phyloP scores from a whole-genome alignment of 1,139 yeast genomes.

The Candida gigantensis region DNA sequence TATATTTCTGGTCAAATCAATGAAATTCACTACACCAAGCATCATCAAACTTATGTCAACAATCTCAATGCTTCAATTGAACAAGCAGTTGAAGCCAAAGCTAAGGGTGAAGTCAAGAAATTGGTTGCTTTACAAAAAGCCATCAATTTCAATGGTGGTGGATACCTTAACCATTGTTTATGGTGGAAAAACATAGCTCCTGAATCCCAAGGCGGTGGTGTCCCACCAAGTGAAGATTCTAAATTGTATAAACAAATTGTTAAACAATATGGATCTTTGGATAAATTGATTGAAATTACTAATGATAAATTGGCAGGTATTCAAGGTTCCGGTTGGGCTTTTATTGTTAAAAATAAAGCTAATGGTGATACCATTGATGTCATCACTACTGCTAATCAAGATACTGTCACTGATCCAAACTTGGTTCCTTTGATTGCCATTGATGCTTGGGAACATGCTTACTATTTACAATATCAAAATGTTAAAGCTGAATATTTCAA shows the following conservation, averaged over 20 bases:
- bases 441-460: slow-evolving; percentile 99
- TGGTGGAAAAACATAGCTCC: slow-evolving; percentile 96
- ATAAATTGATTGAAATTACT: slow-evolving; percentile 65
- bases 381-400: slow-evolving; percentile 88
- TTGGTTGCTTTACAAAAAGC: slow-evolving; percentile 73
- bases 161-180: slow-evolving; percentile 81
- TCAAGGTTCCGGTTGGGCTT: slow-evolving; percentile 99
- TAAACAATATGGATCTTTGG: slow-evolving; percentile 75
- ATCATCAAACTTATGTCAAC: slow-evolving; percentile 91
- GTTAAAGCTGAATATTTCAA: slow-evolving; percentile 93
- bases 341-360: slow-evolving; percentile 83
- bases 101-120: slow-evolving; percentile 63
- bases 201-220: slow-evolving; percentile 79
- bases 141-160: slow-evolving; percentile 95
- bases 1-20: slow-evolving; percentile 86
- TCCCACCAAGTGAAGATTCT: slow-evolving; percentile 61
- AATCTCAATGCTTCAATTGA: slow-evolving; percentile 85
- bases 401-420: slow-evolving; percentile 69
- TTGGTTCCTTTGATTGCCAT: slow-evolving; percentile 84
- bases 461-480: slow-evolving; percentile 93
- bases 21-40: slow-evolving; percentile 74
- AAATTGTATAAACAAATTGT: slow-evolving; percentile 63
- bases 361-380: slow-evolving; percentile 78
- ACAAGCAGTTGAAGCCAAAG: slow-evolving; percentile 71
- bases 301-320: slow-evolving; percentile 85